Base-by-base conservation (phyloP, 2,329 filamentous ascomycete genomes). In the Aspergillus luchuensis region DNA sequence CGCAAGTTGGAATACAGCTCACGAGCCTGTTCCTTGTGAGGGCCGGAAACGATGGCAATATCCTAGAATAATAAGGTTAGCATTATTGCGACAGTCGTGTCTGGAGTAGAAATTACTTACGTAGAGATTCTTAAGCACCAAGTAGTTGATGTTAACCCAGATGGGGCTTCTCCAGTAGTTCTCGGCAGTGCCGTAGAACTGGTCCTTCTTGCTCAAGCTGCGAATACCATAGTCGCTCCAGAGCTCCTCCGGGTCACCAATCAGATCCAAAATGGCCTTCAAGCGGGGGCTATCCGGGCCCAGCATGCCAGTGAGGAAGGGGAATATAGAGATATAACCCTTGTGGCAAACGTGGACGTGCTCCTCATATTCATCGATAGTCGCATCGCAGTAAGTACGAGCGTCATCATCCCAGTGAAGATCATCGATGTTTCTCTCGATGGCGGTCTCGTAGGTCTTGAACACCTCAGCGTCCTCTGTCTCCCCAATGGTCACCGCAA, bases 121-220 rank as follows among this genome's bases (percentile, higher is more conserved):
- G 66, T 89, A 82, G 30, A 98, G 86, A 72, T 91, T 88, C 66
- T 88, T 86, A 56, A 97, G 79, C 54, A 91, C 88, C 69, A 98
- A 81, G 76, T 97, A 98, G 79, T 98, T 98, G 67, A 98, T 92
- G 73, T 95, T 95, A 72, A 98, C 90, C 94, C 94, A 98, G 23
- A 98, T 85, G 0, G 95, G 92, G 65, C 91, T 91, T 63, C 92
- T 86, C 94, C 95, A 99, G 81, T 99, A 99, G 77, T 99, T 97
- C 80, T 99, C 95, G 2, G 84, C 91, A 0, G 92, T 96, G 43
- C 89, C 92, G 75, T 97, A 98, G 63, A 92, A 86, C 70, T 89
- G 82, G 71, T 94, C 90, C 69, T 87, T 87, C 78, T 89, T 90
- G 79, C 92, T 97, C 75, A 99, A 77, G 77, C 92, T 97, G 62